phyloP scores from a whole-genome alignment of 2,329 filamentous ascomycete genomes.

The Aspergillus pseudoterreus region DNA sequence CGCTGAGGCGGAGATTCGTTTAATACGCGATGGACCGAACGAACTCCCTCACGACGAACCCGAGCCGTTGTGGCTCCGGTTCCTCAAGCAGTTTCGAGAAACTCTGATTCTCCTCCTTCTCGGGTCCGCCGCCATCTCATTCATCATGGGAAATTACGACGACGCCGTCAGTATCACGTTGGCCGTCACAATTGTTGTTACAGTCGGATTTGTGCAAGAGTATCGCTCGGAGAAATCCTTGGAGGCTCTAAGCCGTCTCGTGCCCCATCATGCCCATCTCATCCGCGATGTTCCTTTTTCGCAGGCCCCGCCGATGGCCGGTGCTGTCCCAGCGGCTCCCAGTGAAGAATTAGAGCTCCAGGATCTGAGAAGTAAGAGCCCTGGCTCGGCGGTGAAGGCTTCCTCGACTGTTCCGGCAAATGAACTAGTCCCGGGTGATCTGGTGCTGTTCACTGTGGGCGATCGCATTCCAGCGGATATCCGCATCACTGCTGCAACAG shows the following conservation, averaged over 20 bases:
- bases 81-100: slow-evolving; percentile 95
- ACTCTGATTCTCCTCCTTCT: slow-evolving; percentile 90
- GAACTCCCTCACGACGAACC: slow-evolving; percentile 92
- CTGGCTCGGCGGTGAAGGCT: slow-evolving; percentile 63
- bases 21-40: slow-evolving; percentile 81
- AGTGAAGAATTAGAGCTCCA: slow-evolving; percentile 49
- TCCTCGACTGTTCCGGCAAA: slow-evolving; percentile 83
- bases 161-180: slow-evolving; percentile 94
- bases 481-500: slow-evolving; percentile 82
- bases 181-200: slow-evolving; percentile 94
- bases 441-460: slow-evolving; percentile 91
- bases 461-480: slow-evolving; percentile 96
- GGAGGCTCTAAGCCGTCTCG: slow-evolving; percentile 87
- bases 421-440: slow-evolving; percentile 84
- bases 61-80: slow-evolving; percentile 91
- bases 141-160: slow-evolving; percentile 88
- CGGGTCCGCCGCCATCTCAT: slow-evolving; percentile 79
- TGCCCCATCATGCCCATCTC: slow-evolving; percentile 94
- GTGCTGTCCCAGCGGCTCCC: slow-evolving; percentile 15
- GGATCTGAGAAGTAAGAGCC: slow-evolving; percentile 42
- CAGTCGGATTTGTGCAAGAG: slow-evolving; percentile 94
- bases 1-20: slow-evolving; percentile 72
- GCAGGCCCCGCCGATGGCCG: slow-evolving; percentile 19
- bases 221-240: slow-evolving; percentile 97
- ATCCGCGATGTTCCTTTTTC: slow-evolving; percentile 57